A percentile compares a stretch with the other conserved stretches of the same genome.
Evolutionary conservation across 2,329 filamentous ascomycete species (phyloP).

Genomic region (Scedosporium aurantiacum): DNA sequence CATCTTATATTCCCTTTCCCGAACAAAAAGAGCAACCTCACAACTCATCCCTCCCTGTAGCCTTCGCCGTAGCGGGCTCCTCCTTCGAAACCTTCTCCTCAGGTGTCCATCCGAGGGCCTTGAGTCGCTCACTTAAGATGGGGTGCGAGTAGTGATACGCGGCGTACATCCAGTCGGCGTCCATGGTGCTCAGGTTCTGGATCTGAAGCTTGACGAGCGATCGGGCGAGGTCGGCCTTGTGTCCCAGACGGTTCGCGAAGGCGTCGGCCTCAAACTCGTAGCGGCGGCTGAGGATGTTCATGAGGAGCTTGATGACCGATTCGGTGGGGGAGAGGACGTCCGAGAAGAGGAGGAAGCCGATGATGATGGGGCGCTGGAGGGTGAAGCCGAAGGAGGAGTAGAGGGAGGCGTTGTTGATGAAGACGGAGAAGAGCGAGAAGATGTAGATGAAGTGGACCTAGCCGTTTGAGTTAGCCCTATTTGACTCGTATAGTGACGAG

Average conservation of each 20-base stretch:
- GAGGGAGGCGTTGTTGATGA: slow-evolving; percentile 88
- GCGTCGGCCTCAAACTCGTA: slow-evolving; percentile 95
- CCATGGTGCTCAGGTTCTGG: slow-evolving; percentile 97
- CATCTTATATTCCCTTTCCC: not conserved
- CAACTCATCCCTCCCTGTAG: slow-evolving; percentile 63
- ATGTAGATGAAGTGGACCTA: slow-evolving; percentile 93
- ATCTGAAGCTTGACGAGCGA: slow-evolving; percentile 96
- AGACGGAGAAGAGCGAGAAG: slow-evolving; percentile 91
- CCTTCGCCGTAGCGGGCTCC: slow-evolving; percentile 44
- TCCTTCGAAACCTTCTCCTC: slow-evolving; percentile 33
- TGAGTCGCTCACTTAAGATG: slow-evolving; percentile 84
- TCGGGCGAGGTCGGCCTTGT: slow-evolving; percentile 68
- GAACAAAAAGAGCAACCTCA: slow-evolving; percentile 24
- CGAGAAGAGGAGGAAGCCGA: slow-evolving; percentile 95
- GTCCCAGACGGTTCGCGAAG: slow-evolving; percentile 79
- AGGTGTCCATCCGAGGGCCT: slow-evolving; percentile 79
- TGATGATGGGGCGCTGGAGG: slow-evolving; percentile 76
- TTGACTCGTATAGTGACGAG: not conserved
- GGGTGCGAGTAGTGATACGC: slow-evolving; percentile 98
- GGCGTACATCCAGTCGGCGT: slow-evolving; percentile 96
- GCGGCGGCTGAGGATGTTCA: slow-evolving; percentile 89
- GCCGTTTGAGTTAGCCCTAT: slow-evolving; percentile 16
- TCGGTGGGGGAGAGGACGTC: slow-evolving; percentile 94
- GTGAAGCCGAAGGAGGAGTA: slow-evolving; percentile 88
- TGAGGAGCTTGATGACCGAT: slow-evolving; percentile 82